Evolutionary conservation across 2,329 filamentous ascomycete species (phyloP).

Genomic region (Sporothrix schenckii): DNA sequence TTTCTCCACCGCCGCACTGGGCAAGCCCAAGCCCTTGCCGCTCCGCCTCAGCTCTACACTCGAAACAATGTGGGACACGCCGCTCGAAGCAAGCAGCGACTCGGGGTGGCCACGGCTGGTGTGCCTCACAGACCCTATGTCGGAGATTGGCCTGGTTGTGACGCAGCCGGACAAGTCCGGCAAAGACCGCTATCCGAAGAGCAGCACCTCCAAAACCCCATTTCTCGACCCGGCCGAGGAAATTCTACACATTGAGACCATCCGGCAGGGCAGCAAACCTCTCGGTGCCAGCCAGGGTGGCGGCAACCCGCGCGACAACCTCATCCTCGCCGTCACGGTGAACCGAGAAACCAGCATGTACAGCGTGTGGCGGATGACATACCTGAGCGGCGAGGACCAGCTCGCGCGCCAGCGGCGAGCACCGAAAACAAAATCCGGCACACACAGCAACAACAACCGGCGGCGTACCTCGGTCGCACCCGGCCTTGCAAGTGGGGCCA

Average conservation of each 20-base stretch:
- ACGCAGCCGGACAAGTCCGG: constrained; percentile 53
- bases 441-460: constrained; percentile 45
- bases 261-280: constrained; percentile 50
- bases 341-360: constrained; percentile 77
- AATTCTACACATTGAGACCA: constrained; percentile 77
- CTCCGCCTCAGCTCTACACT: constrained; percentile 57
- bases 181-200: constrained; percentile 45
- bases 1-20: constrained; percentile 62
- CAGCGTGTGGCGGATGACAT: constrained; percentile 81
- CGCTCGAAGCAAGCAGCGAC: constrained; percentile 53
- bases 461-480: constrained; percentile 68
- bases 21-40: constrained; percentile 58
- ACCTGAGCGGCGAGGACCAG: constrained; percentile 68
- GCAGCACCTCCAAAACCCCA: constrained; percentile 48
- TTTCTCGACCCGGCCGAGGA: constrained; percentile 78
- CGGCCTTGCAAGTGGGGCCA: constrained; percentile 70
- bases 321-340: constrained; percentile 78
- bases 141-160: constrained; percentile 83
- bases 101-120: constrained; percentile 75
- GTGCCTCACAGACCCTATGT: constrained; percentile 80
- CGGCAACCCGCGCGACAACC: constrained; percentile 46
- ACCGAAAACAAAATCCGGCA: constrained; percentile 51
- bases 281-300: constrained; percentile 46
- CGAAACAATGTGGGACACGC: constrained; percentile 61
- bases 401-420: constrained; percentile 53